phyloP scores from a whole-genome alignment of 208 protist genomes.

The Novymonas esmeraldas region DNA sequence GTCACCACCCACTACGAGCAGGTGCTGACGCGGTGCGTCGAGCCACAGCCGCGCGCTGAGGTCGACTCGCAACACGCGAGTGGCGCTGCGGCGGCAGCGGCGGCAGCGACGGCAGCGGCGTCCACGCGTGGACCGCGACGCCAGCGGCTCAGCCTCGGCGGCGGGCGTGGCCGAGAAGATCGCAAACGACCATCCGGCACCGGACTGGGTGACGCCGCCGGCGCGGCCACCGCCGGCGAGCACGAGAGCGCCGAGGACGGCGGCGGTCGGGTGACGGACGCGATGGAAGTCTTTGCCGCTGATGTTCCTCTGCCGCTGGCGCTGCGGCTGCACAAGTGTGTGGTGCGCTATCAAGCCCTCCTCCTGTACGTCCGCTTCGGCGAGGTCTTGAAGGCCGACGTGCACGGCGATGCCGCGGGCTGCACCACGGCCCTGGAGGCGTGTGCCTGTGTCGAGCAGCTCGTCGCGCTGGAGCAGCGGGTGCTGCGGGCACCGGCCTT shows the following conservation, averaged over 20 bases:
- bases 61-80: not conserved
- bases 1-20: constrained; percentile 21
- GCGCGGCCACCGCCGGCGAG: not conserved
- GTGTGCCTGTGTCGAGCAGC: constrained; percentile 23
- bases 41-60: constrained; percentile 3
- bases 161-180: constrained; percentile 8
- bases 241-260: constrained; percentile 1
- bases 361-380: constrained; percentile 43
- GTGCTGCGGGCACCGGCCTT: constrained; percentile 24
- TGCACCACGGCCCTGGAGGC: constrained; percentile 14
- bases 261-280: constrained; percentile 17
- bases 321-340: constrained; percentile 52
- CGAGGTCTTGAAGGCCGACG: constrained; percentile 30
- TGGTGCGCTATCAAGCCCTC: constrained; percentile 56
- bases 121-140: not conserved
- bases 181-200: not conserved
- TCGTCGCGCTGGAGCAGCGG: constrained; percentile 31
- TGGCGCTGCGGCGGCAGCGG: not conserved
- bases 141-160: not conserved
- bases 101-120: not conserved
- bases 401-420: constrained; percentile 31
- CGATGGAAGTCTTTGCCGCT: constrained; percentile 12
- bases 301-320: constrained; percentile 49
- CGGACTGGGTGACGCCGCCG: not conserved
- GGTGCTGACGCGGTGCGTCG: constrained; percentile 26